Evolutionary conservation across 148 eudicot species (phyloP), one percentile per base, ranked within the genome.

Genomic region (Nepenthes mirabilis): DNA sequence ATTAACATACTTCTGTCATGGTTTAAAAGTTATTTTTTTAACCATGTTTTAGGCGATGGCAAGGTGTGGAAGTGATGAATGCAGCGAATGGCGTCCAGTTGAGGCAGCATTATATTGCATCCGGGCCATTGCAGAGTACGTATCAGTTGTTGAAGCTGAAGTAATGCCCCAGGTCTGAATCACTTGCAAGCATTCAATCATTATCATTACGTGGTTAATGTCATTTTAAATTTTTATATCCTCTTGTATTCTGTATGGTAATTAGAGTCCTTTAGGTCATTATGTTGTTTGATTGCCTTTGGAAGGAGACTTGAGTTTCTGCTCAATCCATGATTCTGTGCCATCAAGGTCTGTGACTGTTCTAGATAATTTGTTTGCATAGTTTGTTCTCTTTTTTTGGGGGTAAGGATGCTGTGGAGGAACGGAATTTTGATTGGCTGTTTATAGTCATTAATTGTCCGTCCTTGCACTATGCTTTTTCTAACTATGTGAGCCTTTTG

Each of bases 81-180:
- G 47, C 47, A 62, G 65, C 60, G 79, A 79, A 58, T 94, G 99
- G 97, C 86, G 77, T 68, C 81, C 90, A 34, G 91, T 84, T 57
- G 99, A 94, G 81, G 99, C 97, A 68, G 87, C 91, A 57, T 70
- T 94, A 60, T 94, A 94, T 75, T 86, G 99, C 69, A 90, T 94
- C 34, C 71, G 90, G 66, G 97, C 99, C 5, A 79, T 94, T 76
- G 83, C 99, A 55, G 99, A 89, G 61, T 78, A 72, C 70, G 95
- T 94, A 59, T 77, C 97, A 33, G 67, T 49, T 61, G 51, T 67
- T 54, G 99, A 94, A 64, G 86, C 79, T 52, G 97, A 94, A 73
- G 74, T 94, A 64, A 84, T 89, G 95, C 97, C 99, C 62, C 99
- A 89, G 99, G 99, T 94, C 48, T 49, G 51, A 63, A 48, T 57